phyloP scores from a whole-genome alignment of 768 basidiomycete genomes.

The Cystofilobasidium macerans region DNA sequence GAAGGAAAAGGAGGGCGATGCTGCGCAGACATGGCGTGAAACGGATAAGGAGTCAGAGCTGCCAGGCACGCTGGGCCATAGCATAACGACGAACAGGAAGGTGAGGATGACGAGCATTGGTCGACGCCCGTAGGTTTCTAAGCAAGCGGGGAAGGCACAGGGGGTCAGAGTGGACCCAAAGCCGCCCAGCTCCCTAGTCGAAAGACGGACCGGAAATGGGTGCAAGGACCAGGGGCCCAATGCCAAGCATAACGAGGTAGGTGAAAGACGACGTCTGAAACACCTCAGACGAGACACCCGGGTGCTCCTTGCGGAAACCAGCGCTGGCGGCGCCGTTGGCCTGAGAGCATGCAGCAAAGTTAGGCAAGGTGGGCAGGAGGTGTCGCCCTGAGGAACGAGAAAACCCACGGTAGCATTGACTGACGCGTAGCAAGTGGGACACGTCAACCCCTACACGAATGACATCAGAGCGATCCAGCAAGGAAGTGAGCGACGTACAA shows the following conservation, averaged over 20 bases:
- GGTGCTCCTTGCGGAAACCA: conserved; percentile 26
- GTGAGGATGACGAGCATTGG: conserved; percentile 30
- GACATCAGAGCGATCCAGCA: neutral
- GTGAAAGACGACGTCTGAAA: conserved; percentile 26
- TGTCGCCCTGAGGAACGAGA: neutral
- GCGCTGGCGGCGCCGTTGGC: conserved; percentile 28
- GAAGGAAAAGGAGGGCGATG: conserved; percentile 33
- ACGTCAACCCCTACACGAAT: neutral
- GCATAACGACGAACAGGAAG: conserved; percentile 24
- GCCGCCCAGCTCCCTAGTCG: neutral
- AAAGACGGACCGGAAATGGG: conserved; percentile 22
- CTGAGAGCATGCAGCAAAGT: neutral
- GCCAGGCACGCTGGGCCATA: neutral
- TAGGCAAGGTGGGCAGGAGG: too few species aligned
- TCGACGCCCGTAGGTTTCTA: conserved; percentile 30
- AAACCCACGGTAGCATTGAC: conserved; percentile 25
- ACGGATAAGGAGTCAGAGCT: neutral
- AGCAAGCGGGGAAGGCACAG: neutral
- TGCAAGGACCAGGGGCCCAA: conserved; percentile 27
- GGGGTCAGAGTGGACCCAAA: neutral
- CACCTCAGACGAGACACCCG: conserved; percentile 8
- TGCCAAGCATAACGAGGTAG: conserved; percentile 27
- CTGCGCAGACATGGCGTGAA: conserved; percentile 21
- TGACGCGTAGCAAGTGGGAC: neutral
- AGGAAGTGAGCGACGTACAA: conserved; percentile 14